phyloP scores from a whole-genome alignment of 2,329 filamentous ascomycete genomes.

The Neophaeococcomyces aloes region DNA sequence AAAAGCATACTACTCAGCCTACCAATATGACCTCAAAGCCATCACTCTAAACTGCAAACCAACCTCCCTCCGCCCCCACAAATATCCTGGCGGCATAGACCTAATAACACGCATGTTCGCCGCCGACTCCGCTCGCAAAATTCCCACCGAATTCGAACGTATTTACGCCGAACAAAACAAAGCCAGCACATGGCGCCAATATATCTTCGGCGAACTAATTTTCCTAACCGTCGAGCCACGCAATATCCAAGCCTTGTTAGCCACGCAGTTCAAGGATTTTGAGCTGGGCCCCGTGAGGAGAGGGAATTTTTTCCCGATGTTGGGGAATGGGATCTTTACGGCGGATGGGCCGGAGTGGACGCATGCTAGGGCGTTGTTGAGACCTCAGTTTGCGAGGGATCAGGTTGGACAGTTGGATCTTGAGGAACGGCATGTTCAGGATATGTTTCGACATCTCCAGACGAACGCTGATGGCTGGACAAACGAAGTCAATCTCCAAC shows the following conservation, averaged over 20 bases:
- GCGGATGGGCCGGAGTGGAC: conserved; percentile 66
- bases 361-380: conserved; percentile 62
- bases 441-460: conserved; percentile 58
- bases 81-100: conserved; percentile 15
- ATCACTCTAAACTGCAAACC: conserved; percentile 15
- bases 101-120: conserved; percentile 12
- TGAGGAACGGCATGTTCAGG: conserved; percentile 68
- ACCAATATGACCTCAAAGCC: conserved; percentile 14
- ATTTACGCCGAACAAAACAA: conserved; percentile 11
- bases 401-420: conserved; percentile 70
- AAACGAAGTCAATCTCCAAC: conserved; percentile 43
- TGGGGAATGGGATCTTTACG: conserved; percentile 46
- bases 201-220: conserved; percentile 12
- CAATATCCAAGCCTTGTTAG: conserved; percentile 77
- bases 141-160: conserved; percentile 15
- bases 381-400: conserved; percentile 78
- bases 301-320: conserved; percentile 51
- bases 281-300: conserved; percentile 69
- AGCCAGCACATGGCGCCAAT: conserved; percentile 14
- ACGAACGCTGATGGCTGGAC: conserved; percentile 41
- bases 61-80: conserved; percentile 11
- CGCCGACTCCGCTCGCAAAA: conserved; percentile 14
- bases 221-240: conserved; percentile 28
- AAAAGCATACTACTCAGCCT: not conserved
- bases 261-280: conserved; percentile 72